Base-by-base conservation (phyloP, 129 eudicot genomes). In the Ambrosia trifida region DNA sequence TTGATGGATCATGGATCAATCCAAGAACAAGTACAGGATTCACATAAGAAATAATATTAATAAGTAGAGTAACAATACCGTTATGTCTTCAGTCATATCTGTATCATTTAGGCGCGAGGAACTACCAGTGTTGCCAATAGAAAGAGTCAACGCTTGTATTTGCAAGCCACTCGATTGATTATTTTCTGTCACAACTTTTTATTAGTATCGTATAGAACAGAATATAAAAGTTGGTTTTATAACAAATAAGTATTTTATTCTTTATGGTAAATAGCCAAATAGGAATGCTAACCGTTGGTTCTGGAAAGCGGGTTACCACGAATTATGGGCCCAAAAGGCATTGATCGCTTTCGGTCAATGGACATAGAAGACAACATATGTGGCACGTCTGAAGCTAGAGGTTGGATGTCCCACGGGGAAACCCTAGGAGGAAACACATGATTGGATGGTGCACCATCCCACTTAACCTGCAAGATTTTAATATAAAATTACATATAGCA, bases 401-500 rank as follows among this genome's bases (percentile, higher is more conserved):
- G 47, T 35, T 7, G 68, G 28, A 62, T 62, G 14, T 62, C 68
- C 68, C 68, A 62, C 1, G 68, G 68, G 46, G 47, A 35, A 35
- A 62, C 68, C 46, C 68, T 62, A 33, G 7, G 30, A 62, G 68
- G 68, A 36, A 16, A 24, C 20, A 62, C 3, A n/a, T n/a, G 30
- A 33, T 9, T 16, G 28, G 2, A 16, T 62, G 68, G 9, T 35
- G 46, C 38, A 13, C 7, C 72, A 67, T 46, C 58, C 72, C 72
- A 67, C 30, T 46, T 41, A 28, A 67, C 72, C 72, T 67, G 58
- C 72, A 67, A 3, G 14, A 41, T 41, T 40, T 61, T 13, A 35
- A 61, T 32, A 13, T 5, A 14, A 32, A 61, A 4, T 32, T 13
- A 13, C 7, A 61, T 61, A 33, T 52, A 19, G 28, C 11, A 52